These are phyloP conservation scores for Yarrowia deformans DNA, from an alignment of 805 yeast genomes.

Conservation along the genomic window DNA sequence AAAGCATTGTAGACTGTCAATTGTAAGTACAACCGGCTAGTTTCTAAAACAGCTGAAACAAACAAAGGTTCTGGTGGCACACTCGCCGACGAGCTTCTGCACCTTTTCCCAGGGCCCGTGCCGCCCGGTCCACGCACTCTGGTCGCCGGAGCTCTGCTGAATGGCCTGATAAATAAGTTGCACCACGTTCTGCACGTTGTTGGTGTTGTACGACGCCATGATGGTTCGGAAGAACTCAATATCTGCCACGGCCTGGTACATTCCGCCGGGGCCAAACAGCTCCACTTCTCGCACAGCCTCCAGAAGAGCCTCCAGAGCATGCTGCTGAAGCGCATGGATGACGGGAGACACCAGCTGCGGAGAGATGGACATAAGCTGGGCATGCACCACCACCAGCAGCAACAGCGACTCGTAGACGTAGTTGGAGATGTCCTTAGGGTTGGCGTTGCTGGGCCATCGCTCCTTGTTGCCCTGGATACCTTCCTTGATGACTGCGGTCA, in stretches of 20 bases:
- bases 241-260: constrained; percentile 62
- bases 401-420: constrained; percentile 60
- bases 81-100: constrained; percentile 41
- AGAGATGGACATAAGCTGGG: constrained; percentile 59
- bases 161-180: constrained; percentile 48
- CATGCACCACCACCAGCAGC: constrained; percentile 60
- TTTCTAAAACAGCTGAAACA: constrained; percentile 32
- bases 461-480: constrained; percentile 52
- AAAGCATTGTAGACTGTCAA: no score
- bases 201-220: constrained; percentile 46
- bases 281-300: constrained; percentile 56
- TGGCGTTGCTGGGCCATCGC: constrained; percentile 54
- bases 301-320: constrained; percentile 52
- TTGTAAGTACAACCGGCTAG: no score
- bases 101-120: constrained; percentile 47
- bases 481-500: constrained; percentile 53
- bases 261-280: constrained; percentile 56
- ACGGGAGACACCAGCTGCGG: constrained; percentile 57
- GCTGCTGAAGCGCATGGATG: constrained; percentile 56
- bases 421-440: constrained; percentile 49
- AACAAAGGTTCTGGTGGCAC: constrained; percentile 30
- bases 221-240: constrained; percentile 58
- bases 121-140: constrained; percentile 44
- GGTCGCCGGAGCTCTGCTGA: constrained; percentile 46
- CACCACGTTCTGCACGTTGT: constrained; percentile 44